These are phyloP conservation scores for Nicotiana paniculata DNA, from an alignment of 257 asterid genomes.

Conservation along the genomic window DNA sequence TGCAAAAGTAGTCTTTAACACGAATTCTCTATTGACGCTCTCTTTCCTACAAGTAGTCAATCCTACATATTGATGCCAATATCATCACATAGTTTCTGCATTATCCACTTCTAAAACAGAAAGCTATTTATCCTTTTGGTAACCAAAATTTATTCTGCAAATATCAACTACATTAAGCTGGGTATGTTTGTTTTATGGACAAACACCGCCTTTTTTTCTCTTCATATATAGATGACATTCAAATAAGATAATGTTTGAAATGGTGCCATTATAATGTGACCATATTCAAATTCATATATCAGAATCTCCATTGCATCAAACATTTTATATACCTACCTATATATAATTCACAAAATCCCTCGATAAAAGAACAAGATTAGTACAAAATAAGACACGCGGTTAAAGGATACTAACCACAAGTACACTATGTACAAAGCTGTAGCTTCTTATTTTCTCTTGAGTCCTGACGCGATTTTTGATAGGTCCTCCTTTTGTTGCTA, in stretches of 20 bases:
- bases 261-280: not conserved
- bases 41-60: not conserved
- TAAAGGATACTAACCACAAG: slow-evolving; percentile 17
- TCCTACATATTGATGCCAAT: not conserved
- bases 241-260: not conserved
- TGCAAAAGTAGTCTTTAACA: not conserved
- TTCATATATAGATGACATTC: not conserved
- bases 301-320: not conserved
- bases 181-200: not conserved
- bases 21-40: not conserved
- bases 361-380: not conserved
- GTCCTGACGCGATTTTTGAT: slow-evolving; percentile 13
- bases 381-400: not conserved
- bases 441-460: slow-evolving; percentile 33
- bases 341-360: not conserved
- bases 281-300: not conserved
- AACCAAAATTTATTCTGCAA: not conserved
- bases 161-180: not conserved
- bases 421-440: slow-evolving; percentile 2
- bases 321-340: not conserved
- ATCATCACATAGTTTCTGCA: not conserved
- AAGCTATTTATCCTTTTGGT: not conserved
- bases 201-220: not conserved
- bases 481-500: slow-evolving; percentile 40
- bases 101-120: not conserved